These are phyloP conservation scores for Xerocomus amazonicus DNA, from an alignment of 1,284 basidiomycete species.

Conservation along the genomic window DNA sequence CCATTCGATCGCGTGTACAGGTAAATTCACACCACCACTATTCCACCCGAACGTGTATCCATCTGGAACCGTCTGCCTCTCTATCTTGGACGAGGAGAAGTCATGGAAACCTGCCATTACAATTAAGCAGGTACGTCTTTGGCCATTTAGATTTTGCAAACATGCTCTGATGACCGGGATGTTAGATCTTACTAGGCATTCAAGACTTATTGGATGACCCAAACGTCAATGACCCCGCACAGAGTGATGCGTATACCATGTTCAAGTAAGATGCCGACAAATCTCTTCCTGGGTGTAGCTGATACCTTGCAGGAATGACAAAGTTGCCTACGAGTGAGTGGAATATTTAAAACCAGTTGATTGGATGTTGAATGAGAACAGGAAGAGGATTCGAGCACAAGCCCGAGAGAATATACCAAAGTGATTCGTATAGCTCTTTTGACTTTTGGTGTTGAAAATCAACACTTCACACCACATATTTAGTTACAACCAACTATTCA, in stretches of 20 bases:
- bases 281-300: conserved; percentile 1
- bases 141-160: background rate
- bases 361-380: conserved; percentile 29
- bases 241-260: conserved; percentile 96
- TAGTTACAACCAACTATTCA: conserved; percentile 8
- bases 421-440: conserved; percentile 38
- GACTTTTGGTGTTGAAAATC: no score
- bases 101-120: conserved; percentile 99
- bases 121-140: conserved; percentile 83
- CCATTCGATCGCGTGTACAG: conserved; percentile 41
- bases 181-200: conserved; percentile 91
- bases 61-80: conserved; percentile 96
- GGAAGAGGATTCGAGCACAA: conserved; percentile 75
- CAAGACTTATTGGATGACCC: conserved; percentile 94
- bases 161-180: background rate
- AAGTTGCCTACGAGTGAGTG: conserved; percentile 81
- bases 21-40: conserved; percentile 94
- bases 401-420: conserved; percentile 84
- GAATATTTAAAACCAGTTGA: background rate
- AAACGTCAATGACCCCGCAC: conserved; percentile 93
- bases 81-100: conserved; percentile 98
- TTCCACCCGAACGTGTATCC: conserved; percentile 99
- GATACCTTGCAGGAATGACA: conserved; percentile 70
- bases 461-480: conserved; percentile 9
- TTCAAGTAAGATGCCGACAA: conserved; percentile 72